A percentile compares a stretch with the other conserved stretches of the same genome.
These are phyloP conservation scores for Fonsecaea multimorphosa DNA, from an alignment of 2,329 filamentous ascomycete genomes.

Conservation along the genomic window DNA sequence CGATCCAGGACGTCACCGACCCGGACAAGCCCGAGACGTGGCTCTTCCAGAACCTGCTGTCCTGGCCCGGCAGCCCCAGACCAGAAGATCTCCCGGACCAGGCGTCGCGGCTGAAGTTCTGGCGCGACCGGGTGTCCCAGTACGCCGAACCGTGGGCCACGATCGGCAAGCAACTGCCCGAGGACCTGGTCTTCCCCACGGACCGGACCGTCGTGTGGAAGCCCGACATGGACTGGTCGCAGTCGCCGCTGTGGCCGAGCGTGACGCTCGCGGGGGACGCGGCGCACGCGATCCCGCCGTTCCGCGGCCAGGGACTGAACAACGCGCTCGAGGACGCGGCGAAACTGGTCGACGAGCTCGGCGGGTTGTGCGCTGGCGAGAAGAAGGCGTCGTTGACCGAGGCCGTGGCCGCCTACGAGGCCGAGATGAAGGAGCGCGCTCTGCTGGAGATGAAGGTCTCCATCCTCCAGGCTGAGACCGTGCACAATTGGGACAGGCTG, in stretches of 20 bases:
- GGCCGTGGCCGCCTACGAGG: constrained; percentile 43
- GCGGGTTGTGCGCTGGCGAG: constrained; percentile 7
- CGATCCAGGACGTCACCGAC: constrained; percentile 25
- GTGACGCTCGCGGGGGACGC: constrained; percentile 64
- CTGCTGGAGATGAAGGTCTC: constrained; percentile 53
- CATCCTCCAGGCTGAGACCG: constrained; percentile 51
- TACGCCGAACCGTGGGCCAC: constrained; percentile 25
- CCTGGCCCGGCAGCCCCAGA: constrained; percentile 23
- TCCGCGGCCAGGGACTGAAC: constrained; percentile 65
- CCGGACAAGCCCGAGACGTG: constrained; percentile 27
- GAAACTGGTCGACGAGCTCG: constrained; percentile 45
- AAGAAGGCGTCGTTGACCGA: constrained; percentile 17
- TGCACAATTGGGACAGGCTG: constrained; percentile 50
- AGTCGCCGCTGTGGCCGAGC: constrained; percentile 40
- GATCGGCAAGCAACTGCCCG: constrained; percentile 23
- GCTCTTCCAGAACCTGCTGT: constrained; percentile 25
- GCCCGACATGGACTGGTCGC: constrained; percentile 38
- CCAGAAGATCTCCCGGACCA: constrained; percentile 24
- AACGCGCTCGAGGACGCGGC: constrained; percentile 63
- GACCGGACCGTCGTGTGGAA: constrained; percentile 36
- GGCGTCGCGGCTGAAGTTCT: constrained; percentile 29
- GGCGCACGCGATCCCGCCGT: constrained; percentile 67
- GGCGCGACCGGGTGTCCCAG: constrained; percentile 22
- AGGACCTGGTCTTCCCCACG: constrained; percentile 29
- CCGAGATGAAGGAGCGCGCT: constrained; percentile 49